These are phyloP conservation scores for Pyricularia grisea DNA, from an alignment of 2,329 filamentous ascomycete genomes.

Conservation along the genomic window DNA sequence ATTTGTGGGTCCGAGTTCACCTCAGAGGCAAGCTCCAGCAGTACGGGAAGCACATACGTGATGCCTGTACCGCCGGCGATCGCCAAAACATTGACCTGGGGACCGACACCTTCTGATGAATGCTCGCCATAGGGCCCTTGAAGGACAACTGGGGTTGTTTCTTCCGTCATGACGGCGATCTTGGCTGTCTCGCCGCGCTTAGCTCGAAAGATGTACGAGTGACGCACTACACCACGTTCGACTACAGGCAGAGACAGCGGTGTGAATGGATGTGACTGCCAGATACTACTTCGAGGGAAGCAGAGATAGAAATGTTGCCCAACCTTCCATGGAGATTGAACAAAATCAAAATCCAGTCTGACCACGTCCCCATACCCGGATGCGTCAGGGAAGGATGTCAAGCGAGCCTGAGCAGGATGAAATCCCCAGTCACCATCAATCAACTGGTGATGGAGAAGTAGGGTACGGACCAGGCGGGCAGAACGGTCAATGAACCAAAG, in stretches of 20 bases:
- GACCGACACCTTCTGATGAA: constrained; percentile 9
- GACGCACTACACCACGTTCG: constrained; percentile 28
- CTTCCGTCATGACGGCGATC: constrained; percentile 19
- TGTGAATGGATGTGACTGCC: constrained; percentile 66
- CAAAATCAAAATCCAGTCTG: constrained; percentile 54
- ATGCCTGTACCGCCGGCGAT: constrained; percentile 13
- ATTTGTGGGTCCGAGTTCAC: background rate
- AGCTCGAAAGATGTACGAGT: constrained; percentile 49
- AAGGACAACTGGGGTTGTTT: constrained; percentile 8
- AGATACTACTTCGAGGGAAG: constrained; percentile 56
- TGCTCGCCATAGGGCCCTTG: constrained; percentile 13
- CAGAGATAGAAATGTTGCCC: constrained; percentile 66
- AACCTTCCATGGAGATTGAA: constrained; percentile 50
- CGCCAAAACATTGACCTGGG: constrained; percentile 9
- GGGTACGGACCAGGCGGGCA: constrained; percentile 46
- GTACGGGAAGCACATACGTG: constrained; percentile 10
- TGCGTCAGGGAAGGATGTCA: constrained; percentile 42
- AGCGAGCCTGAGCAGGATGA: constrained; percentile 34
- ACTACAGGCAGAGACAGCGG: constrained; percentile 43
- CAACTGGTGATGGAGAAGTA: constrained; percentile 47
- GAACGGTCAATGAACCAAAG: constrained; percentile 57
- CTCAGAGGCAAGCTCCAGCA: constrained; percentile 14
- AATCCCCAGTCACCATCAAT: constrained; percentile 3
- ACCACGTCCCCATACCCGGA: constrained; percentile 49
- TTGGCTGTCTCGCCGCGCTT: constrained; percentile 50